A percentile compares a stretch with the other conserved stretches of the same genome.
Conservation (phyloP, 345 rosid species). For the Acer negundo region DNA sequence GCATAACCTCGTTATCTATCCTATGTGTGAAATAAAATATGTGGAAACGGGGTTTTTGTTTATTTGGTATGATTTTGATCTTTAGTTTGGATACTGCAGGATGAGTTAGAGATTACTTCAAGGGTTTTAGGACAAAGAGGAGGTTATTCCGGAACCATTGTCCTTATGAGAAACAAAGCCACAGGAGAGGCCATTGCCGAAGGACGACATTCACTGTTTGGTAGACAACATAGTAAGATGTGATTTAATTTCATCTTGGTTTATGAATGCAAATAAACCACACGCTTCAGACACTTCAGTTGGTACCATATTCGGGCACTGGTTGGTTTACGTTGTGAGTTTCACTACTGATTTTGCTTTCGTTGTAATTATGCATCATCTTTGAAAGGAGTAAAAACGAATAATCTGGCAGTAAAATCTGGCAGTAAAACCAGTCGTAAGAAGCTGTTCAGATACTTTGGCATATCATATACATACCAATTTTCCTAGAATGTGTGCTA, state of each 20-base stretch:
- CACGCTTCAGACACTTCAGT: not conserved
- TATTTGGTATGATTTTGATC: not conserved
- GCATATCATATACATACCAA: not conserved
- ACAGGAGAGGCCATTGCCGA: conserved; percentile 89
- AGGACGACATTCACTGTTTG: conserved; percentile 89
- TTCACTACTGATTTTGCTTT: not conserved
- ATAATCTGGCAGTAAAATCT: no score
- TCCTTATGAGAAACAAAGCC: conserved; percentile 65
- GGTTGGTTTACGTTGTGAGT: not conserved
- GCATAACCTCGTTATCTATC: no score
- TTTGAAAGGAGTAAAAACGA: no score
- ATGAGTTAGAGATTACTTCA: conserved; percentile 75
- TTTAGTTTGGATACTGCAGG: conserved; percentile 43
- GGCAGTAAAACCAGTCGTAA: no score
- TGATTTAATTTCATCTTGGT: conserved; percentile 23
- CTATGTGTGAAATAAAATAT: not conserved
- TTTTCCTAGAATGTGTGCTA: not conserved
- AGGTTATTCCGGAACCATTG: conserved; percentile 62
- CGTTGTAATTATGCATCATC: no score
- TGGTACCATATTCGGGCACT: not conserved
- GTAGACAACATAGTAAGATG: conserved; percentile 67
- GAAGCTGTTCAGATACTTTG: not conserved
- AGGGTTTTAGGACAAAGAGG: conserved; percentile 72
- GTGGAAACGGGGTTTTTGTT: not conserved
- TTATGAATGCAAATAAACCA: not conserved